Percentiles rank a stretch among this genome's conserved stretches.
phyloP scores from a whole-genome alignment of 2,329 filamentous ascomycete species.

The Cladosporium sp. region DNA sequence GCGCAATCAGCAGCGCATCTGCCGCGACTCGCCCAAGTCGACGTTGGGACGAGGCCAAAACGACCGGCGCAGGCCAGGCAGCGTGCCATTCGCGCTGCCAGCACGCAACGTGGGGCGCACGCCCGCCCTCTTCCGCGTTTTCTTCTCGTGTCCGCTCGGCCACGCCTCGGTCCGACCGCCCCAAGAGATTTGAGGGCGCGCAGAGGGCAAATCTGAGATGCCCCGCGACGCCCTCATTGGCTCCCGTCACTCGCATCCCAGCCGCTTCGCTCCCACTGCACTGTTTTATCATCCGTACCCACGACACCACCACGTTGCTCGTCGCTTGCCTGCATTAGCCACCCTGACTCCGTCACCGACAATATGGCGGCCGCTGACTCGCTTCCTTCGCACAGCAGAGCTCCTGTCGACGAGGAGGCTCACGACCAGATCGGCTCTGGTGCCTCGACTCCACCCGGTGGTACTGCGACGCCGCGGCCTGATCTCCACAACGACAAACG shows the following conservation, averaged over 20 bases:
- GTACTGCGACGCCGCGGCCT: constrained; percentile 83
- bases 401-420: constrained; percentile 61
- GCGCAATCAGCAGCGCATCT: neutral
- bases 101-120: constrained; percentile 1
- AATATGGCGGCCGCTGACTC: constrained; percentile 30
- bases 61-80: constrained; percentile 3
- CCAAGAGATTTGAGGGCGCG: neutral
- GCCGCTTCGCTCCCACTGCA: constrained; percentile 21
- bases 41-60: constrained; percentile 7
- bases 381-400: constrained; percentile 36
- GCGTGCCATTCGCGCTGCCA: constrained; percentile 12
- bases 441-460: constrained; percentile 80
- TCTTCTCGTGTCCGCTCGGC: constrained; percentile 7
- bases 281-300: constrained; percentile 5
- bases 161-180: constrained; percentile 9
- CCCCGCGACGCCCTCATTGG: constrained; percentile 15
- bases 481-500: constrained; percentile 85
- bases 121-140: constrained; percentile 7
- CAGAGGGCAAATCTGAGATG: neutral
- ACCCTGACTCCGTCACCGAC: neutral
- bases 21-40: neutral
- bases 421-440: constrained; percentile 72
- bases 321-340: constrained; percentile 22
- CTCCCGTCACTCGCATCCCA: constrained; percentile 16
- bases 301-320: constrained; percentile 14